Evolutionary conservation across 495 filamentous ascomycete genomes (phyloP), one percentile per base, ranked within the genome.

Genomic region (Glarea lozoyensis): DNA sequence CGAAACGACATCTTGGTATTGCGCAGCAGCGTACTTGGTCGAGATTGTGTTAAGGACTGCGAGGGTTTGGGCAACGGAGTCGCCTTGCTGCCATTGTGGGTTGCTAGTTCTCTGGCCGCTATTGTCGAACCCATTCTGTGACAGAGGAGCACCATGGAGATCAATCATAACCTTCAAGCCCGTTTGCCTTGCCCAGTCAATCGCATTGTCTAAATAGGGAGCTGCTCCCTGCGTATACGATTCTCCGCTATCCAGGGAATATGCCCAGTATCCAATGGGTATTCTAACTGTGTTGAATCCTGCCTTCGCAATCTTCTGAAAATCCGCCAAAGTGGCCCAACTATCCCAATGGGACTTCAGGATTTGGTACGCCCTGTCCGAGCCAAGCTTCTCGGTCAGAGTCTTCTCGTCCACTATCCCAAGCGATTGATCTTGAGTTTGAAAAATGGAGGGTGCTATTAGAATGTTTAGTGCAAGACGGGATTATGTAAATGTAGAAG

Each of bases 51-150:
- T 34, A 13, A 87, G 60, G n/a, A 81, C 79, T 20, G 62, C 55
- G 19, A 84, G 49, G 0, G 82, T 85, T 36, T 75, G 62, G 2
- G 61, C 40, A 13, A 81, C 70, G 2, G 72, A 80, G 49, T 75
- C 52, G 6, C 71, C 76, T 41, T 70, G 60, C 40, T 73, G 69
- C 84, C 83, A 88, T 13, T 69, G 54, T 33, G 86, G 69, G 5
- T 61, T 48, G 17, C 77, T 77, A 6, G 45, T n/a, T 48, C 73
- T 75, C 41, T 69, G 68, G 10, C 84, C 84, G 39, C 70, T 78
- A 58, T 88, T 86, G 58, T 87, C 86, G 57, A 86, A 88, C 13
- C 85, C 85, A 51, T 89, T 89, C 54, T 89, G 85, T n/a, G 76
- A 82, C n/a, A 81, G 82, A 16, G 84, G 85, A 16, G 76, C 82